Conservation (phyloP, 2,329 filamentous ascomycete species). For the Alternaria dauci region DNA sequence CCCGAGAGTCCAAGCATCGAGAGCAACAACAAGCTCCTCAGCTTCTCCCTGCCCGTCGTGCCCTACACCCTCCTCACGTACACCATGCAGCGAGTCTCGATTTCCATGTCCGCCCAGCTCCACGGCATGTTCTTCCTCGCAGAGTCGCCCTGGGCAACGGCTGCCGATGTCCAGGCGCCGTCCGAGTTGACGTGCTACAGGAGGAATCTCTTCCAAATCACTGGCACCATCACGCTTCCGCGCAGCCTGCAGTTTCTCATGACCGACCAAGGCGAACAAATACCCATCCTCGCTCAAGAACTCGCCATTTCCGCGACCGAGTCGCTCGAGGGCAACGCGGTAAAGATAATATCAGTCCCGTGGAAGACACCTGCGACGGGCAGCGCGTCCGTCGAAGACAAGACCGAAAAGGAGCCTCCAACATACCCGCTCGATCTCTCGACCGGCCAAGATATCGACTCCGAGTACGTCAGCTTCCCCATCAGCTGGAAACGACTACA, state of each 20-base stretch:
- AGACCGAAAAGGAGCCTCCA: constrained; percentile 84
- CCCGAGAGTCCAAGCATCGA: constrained; percentile 67
- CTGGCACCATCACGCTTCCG: constrained; percentile 84
- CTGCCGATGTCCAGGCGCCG: constrained; percentile 62
- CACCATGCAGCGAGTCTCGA: constrained; percentile 66
- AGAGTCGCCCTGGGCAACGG: constrained; percentile 73
- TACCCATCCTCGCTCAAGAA: constrained; percentile 83
- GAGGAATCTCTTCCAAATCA: constrained; percentile 94
- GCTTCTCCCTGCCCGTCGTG: constrained; percentile 58
- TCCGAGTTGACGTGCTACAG: constrained; percentile 95
- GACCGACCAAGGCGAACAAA: constrained; percentile 82
- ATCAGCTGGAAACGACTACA: constrained; percentile 94
- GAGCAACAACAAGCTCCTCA: constrained; percentile 66
- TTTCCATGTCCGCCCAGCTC: constrained; percentile 76
- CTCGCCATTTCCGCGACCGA: constrained; percentile 91
- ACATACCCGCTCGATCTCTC: constrained; percentile 76
- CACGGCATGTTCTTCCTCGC: constrained; percentile 91
- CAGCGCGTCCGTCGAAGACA: constrained; percentile 71
- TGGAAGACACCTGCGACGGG: constrained; percentile 95
- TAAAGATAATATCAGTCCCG: constrained; percentile 94
- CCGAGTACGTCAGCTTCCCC: constrained; percentile 87
- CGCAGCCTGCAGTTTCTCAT: constrained; percentile 80
- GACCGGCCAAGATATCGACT: constrained; percentile 73
- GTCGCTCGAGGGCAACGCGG: constrained; percentile 89
- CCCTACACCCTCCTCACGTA: constrained; percentile 72